A percentile compares a stretch with the other conserved stretches of the same genome.
Conservation (phyloP, 2,329 filamentous ascomycete species). For the Stachybotrys echinatus region DNA sequence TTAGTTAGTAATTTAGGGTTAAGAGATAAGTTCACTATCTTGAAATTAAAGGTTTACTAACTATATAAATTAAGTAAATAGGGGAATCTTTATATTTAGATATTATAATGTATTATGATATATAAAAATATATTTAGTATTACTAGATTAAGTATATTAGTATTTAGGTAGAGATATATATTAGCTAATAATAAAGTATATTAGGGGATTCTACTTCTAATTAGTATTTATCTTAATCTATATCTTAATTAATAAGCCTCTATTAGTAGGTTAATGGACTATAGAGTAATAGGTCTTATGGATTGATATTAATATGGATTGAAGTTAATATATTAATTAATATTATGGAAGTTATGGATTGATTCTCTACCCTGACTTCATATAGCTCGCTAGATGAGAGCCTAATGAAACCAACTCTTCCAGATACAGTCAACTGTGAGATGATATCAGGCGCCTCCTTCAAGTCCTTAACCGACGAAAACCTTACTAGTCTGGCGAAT, state of each 20-base stretch:
- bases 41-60: neutral
- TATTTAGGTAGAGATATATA: neutral
- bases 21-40: neutral
- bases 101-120: neutral
- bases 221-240: neutral
- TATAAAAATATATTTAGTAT: neutral
- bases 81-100: neutral
- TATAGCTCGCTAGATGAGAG: no score
- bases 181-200: neutral
- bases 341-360: neutral
- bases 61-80: neutral
- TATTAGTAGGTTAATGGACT: neutral
- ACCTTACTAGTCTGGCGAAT: no score
- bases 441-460: no score
- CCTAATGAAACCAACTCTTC: no score
- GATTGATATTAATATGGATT: neutral
- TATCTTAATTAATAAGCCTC: neutral
- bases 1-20: constrained; percentile 1
- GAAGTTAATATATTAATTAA: constrained; percentile 1
- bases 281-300: neutral
- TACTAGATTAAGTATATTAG: neutral
- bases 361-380: neutral
- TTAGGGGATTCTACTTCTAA: neutral
- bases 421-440: no score
- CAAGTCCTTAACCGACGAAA: no score